Evolutionary conservation across 2,329 filamentous ascomycete species (phyloP).

Genomic region (Thielaviopsis cerberus): DNA sequence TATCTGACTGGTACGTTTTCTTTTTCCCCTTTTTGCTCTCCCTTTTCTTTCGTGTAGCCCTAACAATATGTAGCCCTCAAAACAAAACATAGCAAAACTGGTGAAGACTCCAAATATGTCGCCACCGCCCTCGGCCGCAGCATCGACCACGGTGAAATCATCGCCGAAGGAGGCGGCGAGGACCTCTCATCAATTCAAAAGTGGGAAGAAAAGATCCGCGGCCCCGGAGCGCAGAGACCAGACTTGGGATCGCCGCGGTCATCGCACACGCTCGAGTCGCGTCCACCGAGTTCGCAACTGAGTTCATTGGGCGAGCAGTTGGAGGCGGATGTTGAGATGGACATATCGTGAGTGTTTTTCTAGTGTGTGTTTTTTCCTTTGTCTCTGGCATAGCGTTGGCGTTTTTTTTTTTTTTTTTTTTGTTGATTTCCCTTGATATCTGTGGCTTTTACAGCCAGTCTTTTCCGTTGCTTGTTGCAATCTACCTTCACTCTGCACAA

Average conservation of each 20-base stretch:
- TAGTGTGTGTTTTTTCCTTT: neutral
- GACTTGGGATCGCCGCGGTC: neutral
- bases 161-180: conserved; percentile 56
- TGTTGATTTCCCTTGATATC: neutral
- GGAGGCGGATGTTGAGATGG: conserved; percentile 24
- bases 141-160: conserved; percentile 50
- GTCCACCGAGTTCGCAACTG: conserved; percentile 35
- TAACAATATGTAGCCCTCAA: conserved; percentile 44
- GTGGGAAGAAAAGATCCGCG: conserved; percentile 34
- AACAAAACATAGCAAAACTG: conserved; percentile 79
- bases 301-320: conserved; percentile 35
- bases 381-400: conserved; percentile 26
- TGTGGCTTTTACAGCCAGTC: neutral
- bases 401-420: conserved; percentile 16
- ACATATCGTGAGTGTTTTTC: conserved; percentile 19
- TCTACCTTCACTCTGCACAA: neutral
- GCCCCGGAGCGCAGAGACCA: conserved; percentile 13
- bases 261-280: conserved; percentile 18
- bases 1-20: conserved; percentile 43
- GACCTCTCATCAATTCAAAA: conserved; percentile 42
- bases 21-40: neutral
- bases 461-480: neutral
- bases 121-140: conserved; percentile 66
- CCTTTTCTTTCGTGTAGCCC: neutral
- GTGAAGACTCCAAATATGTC: conserved; percentile 69